Base-by-base conservation (phyloP, 108 stramenopile genomes). In the Seminavis robusta region DNA sequence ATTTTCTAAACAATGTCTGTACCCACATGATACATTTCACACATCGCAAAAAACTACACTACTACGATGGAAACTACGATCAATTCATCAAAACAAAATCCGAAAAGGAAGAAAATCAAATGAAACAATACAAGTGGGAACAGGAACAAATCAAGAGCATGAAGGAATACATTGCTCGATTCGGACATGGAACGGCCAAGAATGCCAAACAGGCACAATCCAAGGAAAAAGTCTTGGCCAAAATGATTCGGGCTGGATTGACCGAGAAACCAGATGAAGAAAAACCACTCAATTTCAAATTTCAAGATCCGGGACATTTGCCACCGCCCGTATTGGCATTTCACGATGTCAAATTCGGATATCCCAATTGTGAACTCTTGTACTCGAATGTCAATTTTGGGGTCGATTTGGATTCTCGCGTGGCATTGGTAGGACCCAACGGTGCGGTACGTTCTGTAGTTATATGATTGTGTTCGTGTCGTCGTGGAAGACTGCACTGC, bases 321-420 rank as follows among this genome's bases (percentile, higher is more conserved):
- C 95, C 95, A 34, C 99, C 99, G 7, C 99, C 99, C 2, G 99
- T 99, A 5, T 70, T 99, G 46, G 95, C 96, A 47, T 94, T 98
- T 64, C 53, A 52, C 34, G 92, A 98, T 65, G 94, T 99, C 11
- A 69, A 75, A 11, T 99, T 99, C 74, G 96, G 77, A 6, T 99
- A 99, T 82, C 95, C 97, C 0, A 84, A 79, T 34, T 96, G 96
- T 62, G 92, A 94, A 59, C 71, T 86, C 4, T 66, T 99, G 0
- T 99, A 98, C 62, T 63, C 80, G 3, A 74, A 90, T 63, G 88
- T 99, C 9, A 93, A 95, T 47, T 94, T 98, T 65, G 99, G 99
- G 40, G 86, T 98, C 21, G 99, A 99, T 59, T 86, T 97, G 51
- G 99, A 99, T 81, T 89, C 86, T 43, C 88, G 99, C 16, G 84